Base-by-base conservation (phyloP, 2,329 filamentous ascomycete genomes). In the Colletotrichum phormii region DNA sequence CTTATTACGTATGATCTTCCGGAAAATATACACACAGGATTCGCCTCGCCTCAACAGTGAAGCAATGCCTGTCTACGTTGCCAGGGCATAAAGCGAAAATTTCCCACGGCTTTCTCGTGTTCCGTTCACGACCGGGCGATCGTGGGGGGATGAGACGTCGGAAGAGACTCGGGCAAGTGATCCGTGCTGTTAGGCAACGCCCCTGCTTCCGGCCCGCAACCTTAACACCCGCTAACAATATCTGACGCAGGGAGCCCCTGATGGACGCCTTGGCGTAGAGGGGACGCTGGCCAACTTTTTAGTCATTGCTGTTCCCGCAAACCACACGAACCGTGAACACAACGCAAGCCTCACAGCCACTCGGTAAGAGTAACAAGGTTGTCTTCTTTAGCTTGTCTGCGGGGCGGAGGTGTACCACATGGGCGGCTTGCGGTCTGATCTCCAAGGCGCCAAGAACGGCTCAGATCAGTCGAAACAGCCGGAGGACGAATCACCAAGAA, bases 381-480 rank as follows among this genome's bases (percentile, higher is more conserved):
- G 13, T 31, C 29, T 18, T 42, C 33, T 33, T 57, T 63, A 53
- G 11, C 49, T 42, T 22, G 42, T 60, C 33, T 13, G 15, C 37
- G 33, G 31, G 46, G 55, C 46, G 49, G 55, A 64, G 57, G 57
- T 33, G 51, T 51, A 33, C 24, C 49, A 33, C 42, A 24, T 26
- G 58, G 51, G 18, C 53, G 22, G 66, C 60, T 42, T 71, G 55
- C 66, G 46, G 61, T 73, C 71, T 65, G 67, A 71, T 71, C 66
- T 62, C 7, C 26, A 35, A 61, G 46, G 11, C 24, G 71, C 71
- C 71, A 73, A 73, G 66, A 51, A 71, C 71, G 71, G 71, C 67
- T 61, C 61, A 71, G 60, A 70, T 73, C 67, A 71, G 71, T 65
- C 67, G 71, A 73, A 71, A 70, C 66, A 65, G 59, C 71, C 71